Percentiles rank a stretch among this genome's conserved stretches.
phyloP scores from a whole-genome alignment of 768 basidiomycete genomes.

The Gloeophyllum trabeum region DNA sequence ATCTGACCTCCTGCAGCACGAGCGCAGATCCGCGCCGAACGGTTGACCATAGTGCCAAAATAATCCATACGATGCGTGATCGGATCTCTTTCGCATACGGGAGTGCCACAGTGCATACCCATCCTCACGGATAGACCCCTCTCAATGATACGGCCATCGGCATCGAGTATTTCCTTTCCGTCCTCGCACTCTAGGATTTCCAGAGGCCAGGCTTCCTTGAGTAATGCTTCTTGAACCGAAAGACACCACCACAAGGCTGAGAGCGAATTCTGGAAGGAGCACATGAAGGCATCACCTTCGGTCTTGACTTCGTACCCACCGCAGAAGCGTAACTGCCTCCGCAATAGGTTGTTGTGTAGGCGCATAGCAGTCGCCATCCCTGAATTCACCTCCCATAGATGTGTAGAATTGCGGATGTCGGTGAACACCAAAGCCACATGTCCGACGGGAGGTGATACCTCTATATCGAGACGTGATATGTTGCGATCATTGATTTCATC shows the following conservation, averaged over 20 bases:
- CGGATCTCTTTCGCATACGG: conserved; percentile 84
- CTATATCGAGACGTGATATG: conserved; percentile 56
- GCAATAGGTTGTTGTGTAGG: conserved; percentile 78
- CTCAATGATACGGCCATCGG: conserved; percentile 55
- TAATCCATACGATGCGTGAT: conserved; percentile 96
- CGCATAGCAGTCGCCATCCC: conserved; percentile 94
- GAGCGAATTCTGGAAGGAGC: conserved; percentile 85
- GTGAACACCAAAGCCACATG: conserved; percentile 93
- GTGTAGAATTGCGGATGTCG: conserved; percentile 94
- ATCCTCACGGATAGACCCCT: conserved; percentile 91
- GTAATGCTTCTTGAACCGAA: conserved; percentile 72
- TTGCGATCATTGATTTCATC: conserved; percentile 45
- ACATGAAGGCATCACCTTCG: conserved; percentile 99
- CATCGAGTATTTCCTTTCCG: conserved; percentile 68
- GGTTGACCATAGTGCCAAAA: conserved; percentile 93
- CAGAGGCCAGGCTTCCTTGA: conserved; percentile 81
- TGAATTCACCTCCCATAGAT: conserved; percentile 90
- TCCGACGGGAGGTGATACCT: conserved; percentile 78
- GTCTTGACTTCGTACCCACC: conserved; percentile 99
- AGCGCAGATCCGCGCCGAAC: conserved; percentile 75
- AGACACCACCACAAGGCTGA: conserved; percentile 87
- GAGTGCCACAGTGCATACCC: conserved; percentile 91
- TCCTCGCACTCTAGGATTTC: conserved; percentile 92
- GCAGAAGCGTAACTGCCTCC: conserved; percentile 77
- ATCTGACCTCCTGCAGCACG: conserved; percentile 89